Percentiles rank a stretch among this genome's conserved stretches.
These are phyloP conservation scores for Globisporangium okanoganense DNA, from an alignment of 352 stramenopile genomes.

Conservation along the genomic window DNA sequence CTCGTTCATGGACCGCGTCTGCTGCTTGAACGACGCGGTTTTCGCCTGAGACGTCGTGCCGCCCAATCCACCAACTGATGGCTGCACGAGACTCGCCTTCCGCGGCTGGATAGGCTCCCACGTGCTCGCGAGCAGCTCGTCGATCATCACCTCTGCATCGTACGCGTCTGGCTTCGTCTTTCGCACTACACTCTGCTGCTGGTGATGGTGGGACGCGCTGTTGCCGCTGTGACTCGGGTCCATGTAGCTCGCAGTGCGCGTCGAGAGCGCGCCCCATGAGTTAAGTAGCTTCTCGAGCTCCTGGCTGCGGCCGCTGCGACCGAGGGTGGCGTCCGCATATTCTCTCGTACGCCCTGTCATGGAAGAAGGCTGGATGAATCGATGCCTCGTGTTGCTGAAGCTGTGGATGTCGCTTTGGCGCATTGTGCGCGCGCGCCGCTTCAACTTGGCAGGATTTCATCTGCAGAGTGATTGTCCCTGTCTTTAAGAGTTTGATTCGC, in stretches of 20 bases:
- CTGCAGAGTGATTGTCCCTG: not conserved
- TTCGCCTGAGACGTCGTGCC: constrained; percentile 6
- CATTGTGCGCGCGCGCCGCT: not conserved
- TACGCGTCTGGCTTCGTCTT: constrained; percentile 20
- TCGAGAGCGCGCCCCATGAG: constrained; percentile 17
- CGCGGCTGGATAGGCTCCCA: constrained; percentile 30
- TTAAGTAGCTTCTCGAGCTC: constrained; percentile 64
- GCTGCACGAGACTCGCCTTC: constrained; percentile 12
- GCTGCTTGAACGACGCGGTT: constrained; percentile 40
- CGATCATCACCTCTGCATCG: constrained; percentile 71
- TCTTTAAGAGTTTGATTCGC: not conserved
- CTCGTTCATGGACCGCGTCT: constrained; percentile 62
- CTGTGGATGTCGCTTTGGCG: no score
- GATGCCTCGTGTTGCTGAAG: no score
- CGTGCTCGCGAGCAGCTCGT: constrained; percentile 64
- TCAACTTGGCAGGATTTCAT: not conserved
- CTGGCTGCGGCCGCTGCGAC: constrained; percentile 23
- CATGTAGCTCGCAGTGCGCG: not conserved
- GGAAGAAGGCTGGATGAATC: no score
- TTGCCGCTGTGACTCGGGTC: not conserved
- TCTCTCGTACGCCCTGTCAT: not conserved
- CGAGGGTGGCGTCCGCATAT: not conserved
- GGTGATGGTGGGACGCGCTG: not conserved
- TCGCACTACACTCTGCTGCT: not conserved
- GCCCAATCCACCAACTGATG: not conserved